Base-by-base conservation (phyloP, 2,329 filamentous ascomycete genomes). In the Bipolaris bicolor region DNA sequence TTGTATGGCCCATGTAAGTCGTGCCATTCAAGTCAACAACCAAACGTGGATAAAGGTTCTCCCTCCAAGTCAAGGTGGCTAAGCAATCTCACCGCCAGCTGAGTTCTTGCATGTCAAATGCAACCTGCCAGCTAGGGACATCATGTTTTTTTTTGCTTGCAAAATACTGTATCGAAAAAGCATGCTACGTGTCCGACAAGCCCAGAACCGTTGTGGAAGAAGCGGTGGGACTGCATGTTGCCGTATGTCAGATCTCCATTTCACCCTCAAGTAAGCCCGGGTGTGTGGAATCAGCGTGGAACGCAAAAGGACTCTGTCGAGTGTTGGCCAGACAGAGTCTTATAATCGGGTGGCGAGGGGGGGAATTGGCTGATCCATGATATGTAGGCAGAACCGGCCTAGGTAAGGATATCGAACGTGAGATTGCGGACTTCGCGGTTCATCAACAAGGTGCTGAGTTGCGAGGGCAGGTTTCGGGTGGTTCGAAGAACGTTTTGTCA, bases 391-490 rank as follows among this genome's bases (percentile, higher is more conserved):
- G 36, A 50, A 49, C 13, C 44, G 16, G 31, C 36, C 6, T 43
- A 24, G 39, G 31, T 52, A 7, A 18, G 10, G 26, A 31, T 47
- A 22, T 26, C 16, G n/a, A 31, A 4, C 10, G 50, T 36, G 11
- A 29, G 16, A 31, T 41, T 57, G 7, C 41, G 37, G 15, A 56
- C 52, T 13, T 57, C 52, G n/a, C 46, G 59, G 40, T 60, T 59
- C 29, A 44, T 59, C 24, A 52, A 59, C 24, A 31, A 46, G n/a
- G 47, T 24, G 2, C 54, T 59, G 16, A 2, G 51, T 51, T 29
- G 52, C 56, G n/a, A 40, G 24, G 59, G 33, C 20, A 3, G 49
- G 48, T 1, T 52, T 59, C 24, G 16, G 40, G 10, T 34, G 31
- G 10, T 49, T 62, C 40, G 46, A 34, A 11, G 49, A 56, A 31